These are phyloP conservation scores for Boeremia exigua DNA, from an alignment of 2,329 filamentous ascomycete genomes.

Conservation along the genomic window DNA sequence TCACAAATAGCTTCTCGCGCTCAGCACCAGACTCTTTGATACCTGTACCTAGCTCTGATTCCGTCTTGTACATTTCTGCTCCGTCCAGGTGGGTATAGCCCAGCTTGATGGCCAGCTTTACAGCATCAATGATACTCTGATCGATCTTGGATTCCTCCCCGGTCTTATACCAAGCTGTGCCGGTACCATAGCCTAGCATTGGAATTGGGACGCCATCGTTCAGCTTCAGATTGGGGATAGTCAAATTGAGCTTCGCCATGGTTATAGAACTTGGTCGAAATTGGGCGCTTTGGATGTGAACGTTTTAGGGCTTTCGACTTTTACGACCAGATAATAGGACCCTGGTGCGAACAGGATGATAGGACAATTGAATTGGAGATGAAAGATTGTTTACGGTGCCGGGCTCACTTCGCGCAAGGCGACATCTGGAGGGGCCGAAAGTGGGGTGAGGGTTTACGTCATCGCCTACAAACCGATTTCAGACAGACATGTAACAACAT, in stretches of 20 bases:
- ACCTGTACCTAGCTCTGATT: constrained; percentile 56
- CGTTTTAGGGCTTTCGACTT: too few species aligned
- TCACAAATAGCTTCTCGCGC: constrained; percentile 57
- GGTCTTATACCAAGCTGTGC: constrained; percentile 69
- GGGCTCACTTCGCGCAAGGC: not conserved
- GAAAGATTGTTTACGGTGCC: not conserved
- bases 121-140: constrained; percentile 60
- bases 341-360: too few species aligned
- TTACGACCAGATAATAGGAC: not conserved
- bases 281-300: not conserved
- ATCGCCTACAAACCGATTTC: not conserved
- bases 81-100: constrained; percentile 78
- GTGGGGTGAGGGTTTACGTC: constrained; percentile 15
- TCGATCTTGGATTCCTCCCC: constrained; percentile 61
- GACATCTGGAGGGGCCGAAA: constrained; percentile 5
- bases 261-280: not conserved
- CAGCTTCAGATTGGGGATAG: constrained; percentile 69
- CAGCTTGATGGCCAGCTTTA: constrained; percentile 69
- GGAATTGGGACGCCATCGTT: constrained; percentile 78
- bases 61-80: constrained; percentile 67
- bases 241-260: constrained; percentile 53
- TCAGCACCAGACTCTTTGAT: constrained; percentile 54
- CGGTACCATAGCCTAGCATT: constrained; percentile 74
- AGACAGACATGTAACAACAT: too few species aligned
- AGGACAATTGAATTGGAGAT: not conserved